A percentile compares a stretch with the other conserved stretches of the same genome.
These are phyloP conservation scores for Coelastrella sp. DNA, from an alignment of 139 green algal genomes.

Conservation along the genomic window DNA sequence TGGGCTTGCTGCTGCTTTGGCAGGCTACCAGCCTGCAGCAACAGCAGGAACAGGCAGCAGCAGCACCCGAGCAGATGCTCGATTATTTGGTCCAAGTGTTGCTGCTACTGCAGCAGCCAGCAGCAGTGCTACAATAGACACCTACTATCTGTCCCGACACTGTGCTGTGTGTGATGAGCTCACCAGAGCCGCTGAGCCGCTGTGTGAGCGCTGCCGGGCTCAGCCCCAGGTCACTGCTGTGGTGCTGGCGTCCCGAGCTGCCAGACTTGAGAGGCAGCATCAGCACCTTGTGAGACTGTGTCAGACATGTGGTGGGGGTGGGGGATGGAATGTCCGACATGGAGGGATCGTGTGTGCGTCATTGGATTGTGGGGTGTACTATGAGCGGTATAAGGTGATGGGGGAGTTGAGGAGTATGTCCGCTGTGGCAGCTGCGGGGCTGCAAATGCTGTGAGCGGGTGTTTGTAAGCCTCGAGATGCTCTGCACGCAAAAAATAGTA, in stretches of 20 bases:
- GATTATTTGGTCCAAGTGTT: not conserved
- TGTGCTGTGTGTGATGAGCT: constrained; percentile 92
- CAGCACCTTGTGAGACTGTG: constrained; percentile 79
- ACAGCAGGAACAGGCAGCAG: not conserved
- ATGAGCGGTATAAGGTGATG: constrained; percentile 85
- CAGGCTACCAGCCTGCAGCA: not conserved
- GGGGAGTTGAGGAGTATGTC: constrained; percentile 62
- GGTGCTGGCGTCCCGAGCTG: constrained; percentile 65
- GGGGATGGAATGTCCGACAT: constrained; percentile 49
- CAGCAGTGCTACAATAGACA: constrained; percentile 81
- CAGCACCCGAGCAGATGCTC: not conserved
- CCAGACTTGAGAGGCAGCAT: constrained; percentile 72
- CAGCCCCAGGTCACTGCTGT: constrained; percentile 61
- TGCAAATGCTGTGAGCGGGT: constrained; percentile 4
- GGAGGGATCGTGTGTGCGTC: constrained; percentile 86
- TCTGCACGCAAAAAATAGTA: too few relatives aligned
- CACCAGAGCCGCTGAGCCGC: constrained; percentile 71
- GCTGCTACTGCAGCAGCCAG: constrained; percentile 28
- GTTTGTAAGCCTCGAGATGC: not conserved
- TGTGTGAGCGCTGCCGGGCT: constrained; percentile 75
- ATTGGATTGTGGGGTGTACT: constrained; percentile 93
- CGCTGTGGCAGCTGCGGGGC: constrained; percentile 59
- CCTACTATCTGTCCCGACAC: constrained; percentile 93
- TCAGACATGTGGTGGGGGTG: constrained; percentile 82
- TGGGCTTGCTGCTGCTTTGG: not conserved